Conservation (phyloP, 371 early-diverging fungal species). For the Mortierella sp. region DNA sequence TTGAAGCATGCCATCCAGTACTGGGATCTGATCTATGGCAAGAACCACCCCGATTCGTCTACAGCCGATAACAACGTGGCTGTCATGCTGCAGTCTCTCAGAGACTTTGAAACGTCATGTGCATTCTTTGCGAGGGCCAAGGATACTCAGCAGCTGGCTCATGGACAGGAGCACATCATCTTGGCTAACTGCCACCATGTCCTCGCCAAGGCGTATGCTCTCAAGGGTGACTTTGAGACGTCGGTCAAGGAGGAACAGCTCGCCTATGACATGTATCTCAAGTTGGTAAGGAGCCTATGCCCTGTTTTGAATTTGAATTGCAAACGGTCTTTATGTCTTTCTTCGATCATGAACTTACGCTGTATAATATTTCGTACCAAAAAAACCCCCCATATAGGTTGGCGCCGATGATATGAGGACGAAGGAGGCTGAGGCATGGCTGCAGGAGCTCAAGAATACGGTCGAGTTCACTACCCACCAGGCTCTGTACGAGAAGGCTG, state of each 20-base stretch:
- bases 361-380: too few species aligned
- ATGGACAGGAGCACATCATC: slow-evolving; percentile 80
- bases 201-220: slow-evolving; percentile 81
- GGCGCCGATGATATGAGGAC: slow-evolving; percentile 83
- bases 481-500: slow-evolving; percentile 41
- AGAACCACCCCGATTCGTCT: slow-evolving; percentile 86
- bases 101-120: slow-evolving; percentile 71
- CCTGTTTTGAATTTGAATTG: too few species aligned
- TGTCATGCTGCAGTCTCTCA: slow-evolving; percentile 85
- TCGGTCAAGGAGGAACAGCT: slow-evolving; percentile 80
- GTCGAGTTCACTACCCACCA: slow-evolving; percentile 40
- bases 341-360: not conserved
- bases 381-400: too few species aligned
- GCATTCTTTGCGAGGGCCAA: slow-evolving; percentile 82
- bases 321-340: not conserved
- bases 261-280: slow-evolving; percentile 77
- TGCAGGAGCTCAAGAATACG: slow-evolving; percentile 70
- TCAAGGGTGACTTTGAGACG: slow-evolving; percentile 79
- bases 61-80: slow-evolving; percentile 89
- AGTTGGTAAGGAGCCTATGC: slow-evolving; percentile 65
- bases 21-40: slow-evolving; percentile 84
- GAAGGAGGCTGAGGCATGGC: slow-evolving; percentile 78
- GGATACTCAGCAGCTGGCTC: slow-evolving; percentile 73
- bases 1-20: slow-evolving; percentile 84
- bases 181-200: slow-evolving; percentile 80